Percentiles rank a stretch among this genome's conserved stretches.
Conservation (phyloP, 2,329 filamentous ascomycete genomes). For the Microascus cirrosus region DNA sequence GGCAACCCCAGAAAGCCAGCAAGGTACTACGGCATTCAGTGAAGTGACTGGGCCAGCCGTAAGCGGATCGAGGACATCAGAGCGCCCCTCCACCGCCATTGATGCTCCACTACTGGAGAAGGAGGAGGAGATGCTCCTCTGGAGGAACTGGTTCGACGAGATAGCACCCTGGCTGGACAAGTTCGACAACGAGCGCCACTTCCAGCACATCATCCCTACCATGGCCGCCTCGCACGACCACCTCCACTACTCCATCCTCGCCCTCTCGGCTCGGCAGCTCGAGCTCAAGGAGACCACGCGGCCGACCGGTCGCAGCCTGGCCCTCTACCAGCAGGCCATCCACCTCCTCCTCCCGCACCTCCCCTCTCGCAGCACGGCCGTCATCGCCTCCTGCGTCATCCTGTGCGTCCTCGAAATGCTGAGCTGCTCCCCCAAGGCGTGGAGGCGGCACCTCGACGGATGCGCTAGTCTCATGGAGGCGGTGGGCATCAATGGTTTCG, state of each 20-base stretch:
- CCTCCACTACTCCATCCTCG: constrained; percentile 35
- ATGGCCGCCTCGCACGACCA: constrained; percentile 31
- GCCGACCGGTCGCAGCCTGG: constrained; percentile 21
- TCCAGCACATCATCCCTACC: constrained; percentile 33
- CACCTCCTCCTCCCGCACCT: constrained; percentile 34
- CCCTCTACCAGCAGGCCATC: constrained; percentile 39
- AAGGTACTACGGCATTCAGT: not conserved
- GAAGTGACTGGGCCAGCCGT: constrained; percentile 11
- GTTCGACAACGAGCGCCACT: constrained; percentile 36
- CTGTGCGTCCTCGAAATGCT: constrained; percentile 45
- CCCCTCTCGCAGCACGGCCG: constrained; percentile 31
- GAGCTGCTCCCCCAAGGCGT: constrained; percentile 33
- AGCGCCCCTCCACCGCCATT: not conserved
- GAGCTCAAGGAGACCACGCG: constrained; percentile 25
- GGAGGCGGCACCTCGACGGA: constrained; percentile 39
- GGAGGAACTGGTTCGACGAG: constrained; percentile 29
- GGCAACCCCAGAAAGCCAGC: constrained; percentile 3
- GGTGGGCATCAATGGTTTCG: constrained; percentile 37
- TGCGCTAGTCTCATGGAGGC: constrained; percentile 39
- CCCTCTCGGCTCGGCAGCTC: constrained; percentile 37
- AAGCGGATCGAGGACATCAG: not conserved
- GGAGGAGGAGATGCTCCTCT: constrained; percentile 19
- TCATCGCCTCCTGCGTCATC: constrained; percentile 40
- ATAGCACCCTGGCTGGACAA: constrained; percentile 37
- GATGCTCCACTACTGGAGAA: constrained; percentile 2